A percentile compares a stretch with the other conserved stretches of the same genome.
Conservation (phyloP, 371 early-diverging fungal species). For the Mucor sp. region DNA sequence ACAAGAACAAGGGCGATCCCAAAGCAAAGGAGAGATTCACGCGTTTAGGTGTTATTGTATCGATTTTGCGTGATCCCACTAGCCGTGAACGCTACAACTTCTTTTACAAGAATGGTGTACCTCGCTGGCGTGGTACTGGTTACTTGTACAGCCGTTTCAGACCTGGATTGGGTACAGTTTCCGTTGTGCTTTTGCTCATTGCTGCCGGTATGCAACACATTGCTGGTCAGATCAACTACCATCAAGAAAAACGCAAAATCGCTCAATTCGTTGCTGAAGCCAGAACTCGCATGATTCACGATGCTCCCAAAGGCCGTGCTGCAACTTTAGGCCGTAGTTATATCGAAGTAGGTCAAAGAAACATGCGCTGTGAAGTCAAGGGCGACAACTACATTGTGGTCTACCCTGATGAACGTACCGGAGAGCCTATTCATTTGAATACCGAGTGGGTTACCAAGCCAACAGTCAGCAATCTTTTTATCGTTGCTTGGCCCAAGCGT, state of each 20-base stretch:
- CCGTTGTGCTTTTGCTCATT: conserved; percentile 58
- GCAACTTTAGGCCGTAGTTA: conserved; percentile 45
- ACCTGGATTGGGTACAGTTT: conserved; percentile 73
- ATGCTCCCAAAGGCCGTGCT: conserved; percentile 45
- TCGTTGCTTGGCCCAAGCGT: conserved; percentile 30
- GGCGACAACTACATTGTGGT: conserved; percentile 41
- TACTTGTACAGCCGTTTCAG: conserved; percentile 79
- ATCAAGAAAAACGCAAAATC: conserved; percentile 65
- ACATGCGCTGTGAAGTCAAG: conserved; percentile 49
- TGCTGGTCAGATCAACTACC: conserved; percentile 61
- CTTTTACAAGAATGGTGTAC: conserved; percentile 88
- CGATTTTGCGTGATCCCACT: conserved; percentile 67
- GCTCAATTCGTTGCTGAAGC: conserved; percentile 43
- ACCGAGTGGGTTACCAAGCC: conserved; percentile 39
- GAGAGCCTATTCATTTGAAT: conserved; percentile 41
- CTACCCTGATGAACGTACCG: conserved; percentile 34
- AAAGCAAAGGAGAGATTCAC: conserved; percentile 67
- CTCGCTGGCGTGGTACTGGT: conserved; percentile 85
- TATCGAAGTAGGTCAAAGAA: conserved; percentile 36
- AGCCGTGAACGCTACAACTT: conserved; percentile 81
- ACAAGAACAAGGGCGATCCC: conserved; percentile 66
- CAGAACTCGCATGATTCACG: conserved; percentile 31
- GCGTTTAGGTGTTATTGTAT: conserved; percentile 66
- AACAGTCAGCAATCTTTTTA: conserved; percentile 22
- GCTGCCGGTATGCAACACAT: conserved; percentile 68